Percentiles rank a stretch among this genome's conserved stretches.
Conservation (phyloP, 1,284 basidiomycete genomes). For the Cryptococcus sp. region DNA sequence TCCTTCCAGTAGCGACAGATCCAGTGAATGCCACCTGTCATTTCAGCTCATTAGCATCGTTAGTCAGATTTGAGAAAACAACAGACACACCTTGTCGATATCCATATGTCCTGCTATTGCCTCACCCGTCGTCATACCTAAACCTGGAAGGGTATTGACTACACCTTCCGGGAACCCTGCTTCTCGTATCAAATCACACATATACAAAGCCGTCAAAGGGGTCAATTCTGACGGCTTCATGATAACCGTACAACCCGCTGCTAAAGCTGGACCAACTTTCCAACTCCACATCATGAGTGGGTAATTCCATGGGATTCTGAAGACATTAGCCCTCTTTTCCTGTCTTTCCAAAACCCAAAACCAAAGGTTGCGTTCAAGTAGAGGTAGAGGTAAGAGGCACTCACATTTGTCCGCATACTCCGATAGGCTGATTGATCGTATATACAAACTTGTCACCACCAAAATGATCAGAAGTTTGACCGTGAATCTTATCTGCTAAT, state of each 20-base stretch:
- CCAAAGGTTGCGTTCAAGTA: too few relatives aligned
- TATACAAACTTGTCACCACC: background rate
- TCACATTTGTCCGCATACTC: too few relatives aligned
- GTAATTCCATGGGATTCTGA: constrained; percentile 59
- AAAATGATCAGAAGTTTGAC: background rate
- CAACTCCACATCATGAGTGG: constrained; percentile 66
- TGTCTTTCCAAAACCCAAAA: background rate
- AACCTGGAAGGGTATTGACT: constrained; percentile 58
- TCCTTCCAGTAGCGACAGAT: constrained; percentile 54
- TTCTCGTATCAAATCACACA: constrained; percentile 50
- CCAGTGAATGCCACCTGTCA: constrained; percentile 60
- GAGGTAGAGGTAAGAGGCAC: too few relatives aligned
- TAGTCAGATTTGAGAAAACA: constrained; percentile 48
- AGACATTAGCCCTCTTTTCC: background rate
- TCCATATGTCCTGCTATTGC: background rate
- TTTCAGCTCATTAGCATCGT: constrained; percentile 63
- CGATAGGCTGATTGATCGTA: background rate
- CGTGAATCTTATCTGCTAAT: background rate
- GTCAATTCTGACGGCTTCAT: constrained; percentile 89
- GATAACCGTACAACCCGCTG: constrained; percentile 75
- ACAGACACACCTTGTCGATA: background rate
- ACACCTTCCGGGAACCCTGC: constrained; percentile 65
- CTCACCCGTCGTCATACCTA: background rate
- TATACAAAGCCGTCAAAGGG: constrained; percentile 60
- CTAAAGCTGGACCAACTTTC: constrained; percentile 81